These are phyloP conservation scores for Pseudonitzschia pungens DNA, from an alignment of 108 stramenopile species.

Conservation along the genomic window DNA sequence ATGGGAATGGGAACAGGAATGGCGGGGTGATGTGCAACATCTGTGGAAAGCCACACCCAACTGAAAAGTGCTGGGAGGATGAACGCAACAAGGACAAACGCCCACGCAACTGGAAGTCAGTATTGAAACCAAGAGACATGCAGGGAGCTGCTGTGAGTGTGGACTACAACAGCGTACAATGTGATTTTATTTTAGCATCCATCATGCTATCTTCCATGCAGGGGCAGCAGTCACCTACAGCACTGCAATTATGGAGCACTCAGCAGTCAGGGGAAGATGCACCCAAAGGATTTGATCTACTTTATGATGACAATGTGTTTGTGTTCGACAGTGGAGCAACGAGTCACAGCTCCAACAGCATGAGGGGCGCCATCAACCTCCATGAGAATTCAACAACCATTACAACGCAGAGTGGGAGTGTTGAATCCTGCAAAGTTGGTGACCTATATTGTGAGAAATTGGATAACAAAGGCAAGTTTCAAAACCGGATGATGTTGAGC, in stretches of 20 bases:
- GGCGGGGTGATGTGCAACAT: background rate
- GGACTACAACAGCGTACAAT: no score
- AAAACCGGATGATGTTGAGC: background rate
- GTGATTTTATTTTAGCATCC: no score
- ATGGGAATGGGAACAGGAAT: no score
- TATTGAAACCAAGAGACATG: background rate
- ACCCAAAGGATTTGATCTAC: background rate
- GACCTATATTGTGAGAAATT: background rate
- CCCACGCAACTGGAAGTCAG: background rate
- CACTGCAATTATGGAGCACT: background rate
- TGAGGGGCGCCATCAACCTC: background rate
- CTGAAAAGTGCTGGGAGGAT: background rate
- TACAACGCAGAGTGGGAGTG: background rate
- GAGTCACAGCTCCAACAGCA: background rate
- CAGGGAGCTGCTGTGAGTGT: background rate
- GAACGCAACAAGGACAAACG: background rate
- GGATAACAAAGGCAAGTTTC: background rate
- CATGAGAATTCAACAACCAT: background rate
- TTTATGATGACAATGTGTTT: slow-evolving; percentile 1
- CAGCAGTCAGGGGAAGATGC: background rate
- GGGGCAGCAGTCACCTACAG: background rate
- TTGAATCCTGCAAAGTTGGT: background rate
- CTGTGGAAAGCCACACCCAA: background rate
- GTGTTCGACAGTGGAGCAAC: background rate
- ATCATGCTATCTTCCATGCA: background rate